Conservation (phyloP, 148 eudicot species). For the Silene latifolia region DNA sequence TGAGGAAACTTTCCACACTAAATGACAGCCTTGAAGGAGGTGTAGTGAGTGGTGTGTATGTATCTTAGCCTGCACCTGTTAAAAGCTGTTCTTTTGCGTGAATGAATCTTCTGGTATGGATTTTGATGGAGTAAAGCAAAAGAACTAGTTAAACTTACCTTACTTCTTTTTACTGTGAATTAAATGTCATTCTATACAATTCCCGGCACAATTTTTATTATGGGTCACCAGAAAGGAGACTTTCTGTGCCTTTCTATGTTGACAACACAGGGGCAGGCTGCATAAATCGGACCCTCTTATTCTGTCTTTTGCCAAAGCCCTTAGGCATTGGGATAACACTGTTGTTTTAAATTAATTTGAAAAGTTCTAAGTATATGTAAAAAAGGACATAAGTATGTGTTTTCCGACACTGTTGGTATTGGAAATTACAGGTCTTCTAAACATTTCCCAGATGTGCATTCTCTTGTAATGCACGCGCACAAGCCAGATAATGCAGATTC, state of each 20-base stretch:
- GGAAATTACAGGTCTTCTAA: conserved; percentile 82
- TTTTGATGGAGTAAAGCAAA: too few species aligned
- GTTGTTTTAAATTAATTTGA: conserved; percentile 3
- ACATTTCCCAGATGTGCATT: conserved; percentile 82
- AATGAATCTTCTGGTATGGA: too few species aligned
- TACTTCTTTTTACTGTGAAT: too few species aligned
- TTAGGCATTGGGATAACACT: not conserved
- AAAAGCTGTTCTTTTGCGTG: not conserved
- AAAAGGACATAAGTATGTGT: conserved; percentile 30
- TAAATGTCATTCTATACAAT: not conserved
- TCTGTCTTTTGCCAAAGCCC: not conserved
- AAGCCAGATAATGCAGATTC: conserved; percentile 60
- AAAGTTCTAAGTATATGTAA: conserved; percentile 12
- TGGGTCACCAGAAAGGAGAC: not conserved
- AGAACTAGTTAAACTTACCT: too few species aligned
- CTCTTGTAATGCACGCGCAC: conserved; percentile 83
- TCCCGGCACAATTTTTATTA: too few species aligned
- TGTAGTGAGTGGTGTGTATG: not conserved
- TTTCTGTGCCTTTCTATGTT: not conserved
- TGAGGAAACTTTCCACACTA: too few species aligned
- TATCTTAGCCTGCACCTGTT: not conserved
- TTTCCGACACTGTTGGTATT: conserved; percentile 52
- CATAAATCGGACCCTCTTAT: not conserved
- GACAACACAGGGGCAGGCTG: not conserved
- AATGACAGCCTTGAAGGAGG: not conserved